Evolutionary conservation across 2,329 filamentous ascomycete species (phyloP).

Genomic region (Colletotrichum graminicola): DNA sequence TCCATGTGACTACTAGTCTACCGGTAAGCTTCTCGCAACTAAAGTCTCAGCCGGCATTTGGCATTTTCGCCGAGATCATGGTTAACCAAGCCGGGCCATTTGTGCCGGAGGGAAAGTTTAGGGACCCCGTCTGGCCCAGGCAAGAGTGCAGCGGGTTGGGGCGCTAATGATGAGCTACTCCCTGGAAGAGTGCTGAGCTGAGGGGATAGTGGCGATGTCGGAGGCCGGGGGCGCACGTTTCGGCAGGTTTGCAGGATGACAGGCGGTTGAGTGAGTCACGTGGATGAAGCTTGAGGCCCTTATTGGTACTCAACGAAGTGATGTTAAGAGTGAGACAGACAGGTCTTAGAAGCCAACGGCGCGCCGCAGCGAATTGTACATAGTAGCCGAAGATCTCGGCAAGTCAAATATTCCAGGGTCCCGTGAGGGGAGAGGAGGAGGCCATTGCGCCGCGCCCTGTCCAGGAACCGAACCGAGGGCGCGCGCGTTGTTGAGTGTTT

Average conservation of each 20-base stretch:
- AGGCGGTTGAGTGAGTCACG: slow-evolving; percentile 16
- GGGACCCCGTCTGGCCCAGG: slow-evolving; percentile 2
- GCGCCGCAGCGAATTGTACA: slow-evolving; percentile 15
- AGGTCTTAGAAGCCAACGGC: background rate
- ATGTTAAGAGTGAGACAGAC: slow-evolving; percentile 29
- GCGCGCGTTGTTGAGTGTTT: background rate
- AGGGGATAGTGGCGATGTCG: slow-evolving; percentile 23
- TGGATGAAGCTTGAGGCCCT: slow-evolving; percentile 5
- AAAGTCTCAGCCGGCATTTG: background rate
- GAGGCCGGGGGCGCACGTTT: slow-evolving; percentile 14
- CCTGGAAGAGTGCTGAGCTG: slow-evolving; percentile 6
- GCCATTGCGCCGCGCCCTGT: background rate
- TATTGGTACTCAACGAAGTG: background rate
- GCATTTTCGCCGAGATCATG: background rate
- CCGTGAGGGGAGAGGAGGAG: no score
- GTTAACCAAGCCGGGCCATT: background rate
- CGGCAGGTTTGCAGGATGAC: background rate
- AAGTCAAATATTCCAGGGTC: slow-evolving; percentile 1
- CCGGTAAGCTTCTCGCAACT: background rate
- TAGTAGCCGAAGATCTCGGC: background rate
- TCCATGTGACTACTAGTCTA: slow-evolving; percentile 11
- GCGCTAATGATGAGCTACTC: slow-evolving; percentile 21
- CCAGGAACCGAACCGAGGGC: background rate
- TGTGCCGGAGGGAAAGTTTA: slow-evolving; percentile 18
- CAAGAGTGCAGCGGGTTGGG: background rate